Conservation (phyloP, 495 filamentous ascomycete species). For the Ascobolus immersus region DNA sequence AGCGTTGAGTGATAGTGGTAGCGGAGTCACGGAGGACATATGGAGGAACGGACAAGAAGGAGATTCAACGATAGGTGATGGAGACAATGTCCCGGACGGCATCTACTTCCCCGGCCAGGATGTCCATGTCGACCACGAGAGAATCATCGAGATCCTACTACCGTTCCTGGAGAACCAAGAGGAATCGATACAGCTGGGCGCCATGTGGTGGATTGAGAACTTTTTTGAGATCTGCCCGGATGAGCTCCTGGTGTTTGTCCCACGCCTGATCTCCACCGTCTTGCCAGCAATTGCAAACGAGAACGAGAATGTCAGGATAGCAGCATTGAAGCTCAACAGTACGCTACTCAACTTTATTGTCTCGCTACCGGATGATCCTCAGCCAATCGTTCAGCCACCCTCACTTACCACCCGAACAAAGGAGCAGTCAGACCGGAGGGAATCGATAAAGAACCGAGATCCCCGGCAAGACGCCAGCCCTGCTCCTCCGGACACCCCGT, state of each 20-base stretch:
- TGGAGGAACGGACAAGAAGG: conserved; percentile 25
- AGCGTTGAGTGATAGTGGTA: conserved; percentile 30
- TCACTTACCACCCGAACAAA: conserved; percentile 18
- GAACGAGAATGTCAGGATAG: conserved; percentile 64
- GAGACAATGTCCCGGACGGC: conserved; percentile 46
- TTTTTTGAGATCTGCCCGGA: conserved; percentile 96
- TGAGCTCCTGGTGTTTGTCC: conserved; percentile 88
- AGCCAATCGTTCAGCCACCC: conserved; percentile 20
- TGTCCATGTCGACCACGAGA: conserved; percentile 77
- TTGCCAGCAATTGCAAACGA: conserved; percentile 85
- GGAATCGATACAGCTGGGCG: conserved; percentile 72
- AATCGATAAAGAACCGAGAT: conserved; percentile 9
- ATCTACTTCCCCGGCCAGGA: conserved; percentile 97
- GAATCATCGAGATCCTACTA: conserved; percentile 76
- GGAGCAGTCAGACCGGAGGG: conserved; percentile 10
- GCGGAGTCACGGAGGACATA: conserved; percentile 24
- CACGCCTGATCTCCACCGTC: conserved; percentile 69
- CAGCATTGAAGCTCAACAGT: conserved; percentile 67
- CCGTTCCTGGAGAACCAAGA: conserved; percentile 57
- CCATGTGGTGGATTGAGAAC: conserved; percentile 80
- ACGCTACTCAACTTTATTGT: conserved; percentile 80
- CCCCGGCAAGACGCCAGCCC: conserved; percentile 14
- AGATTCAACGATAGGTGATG: conserved; percentile 35
- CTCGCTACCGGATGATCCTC: conserved; percentile 54
- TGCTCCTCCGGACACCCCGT: conserved; percentile 21